Evolutionary conservation across 2,329 filamentous ascomycete genomes (phyloP), one percentile per base, ranked within the genome.

Genomic region (Orbilia ellipsospora): DNA sequence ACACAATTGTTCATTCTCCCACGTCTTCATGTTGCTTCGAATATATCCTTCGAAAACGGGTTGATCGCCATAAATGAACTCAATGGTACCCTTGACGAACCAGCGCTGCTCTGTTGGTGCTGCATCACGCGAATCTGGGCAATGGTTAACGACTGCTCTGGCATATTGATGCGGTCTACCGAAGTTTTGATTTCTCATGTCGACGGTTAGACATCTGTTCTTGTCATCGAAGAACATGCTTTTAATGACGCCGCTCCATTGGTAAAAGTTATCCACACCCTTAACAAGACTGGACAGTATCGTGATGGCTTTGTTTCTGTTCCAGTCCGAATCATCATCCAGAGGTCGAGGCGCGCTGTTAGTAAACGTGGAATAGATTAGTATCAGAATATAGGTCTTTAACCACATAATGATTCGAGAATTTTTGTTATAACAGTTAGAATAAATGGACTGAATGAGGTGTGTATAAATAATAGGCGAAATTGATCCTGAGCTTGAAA

Each of bases 161-260:
- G n/a, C 8, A 18, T 31, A 36, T 55, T n/a, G 60, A 12, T 50
- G 31, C 20, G 18, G 20, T 42, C 5, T 18, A 12, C 31, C 31
- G 2, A n/a, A 15, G 12, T 20, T 8, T 18, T 12, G 2, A 15
- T 48, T 23, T 15, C 18, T n/a, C 7, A 31, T 40, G 36, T 51
- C 57, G 31, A 52, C 23, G n/a, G 40, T 51, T 12, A 70, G 66
- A 16, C 66, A 70, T 3, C 42, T 44, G 52, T 72, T 51, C 20
- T 31, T 64, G 12, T 64, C 60, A n/a, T 72, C 60, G 20, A 28
- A 26, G 28, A 64, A 65, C 52, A 65, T 57, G 44, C 59, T 60
- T 31, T 60, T 66, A 52, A 75, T 69, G 4, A 63, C 51, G 5
- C 72, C 72, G 13, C 23, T 16, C 72, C 72, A 75, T 6, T n/a